Evolutionary conservation across 2,329 filamentous ascomycete species (phyloP).

Genomic region (Capronia americana): DNA sequence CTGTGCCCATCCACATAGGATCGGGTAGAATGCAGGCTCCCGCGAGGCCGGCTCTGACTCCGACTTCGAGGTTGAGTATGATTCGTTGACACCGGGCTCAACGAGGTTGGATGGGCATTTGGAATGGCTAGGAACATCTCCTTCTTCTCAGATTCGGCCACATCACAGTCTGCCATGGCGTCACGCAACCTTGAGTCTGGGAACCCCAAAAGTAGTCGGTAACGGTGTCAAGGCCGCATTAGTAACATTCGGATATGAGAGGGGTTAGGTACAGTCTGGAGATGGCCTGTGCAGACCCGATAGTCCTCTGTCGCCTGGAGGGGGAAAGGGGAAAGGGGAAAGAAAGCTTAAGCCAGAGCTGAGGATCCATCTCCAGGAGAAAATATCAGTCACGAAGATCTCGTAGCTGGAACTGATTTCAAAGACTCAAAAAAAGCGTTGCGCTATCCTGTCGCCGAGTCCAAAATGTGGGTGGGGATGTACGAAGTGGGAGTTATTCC

Average conservation of each 20-base stretch:
- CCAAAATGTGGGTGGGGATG: slow-evolving; percentile 10
- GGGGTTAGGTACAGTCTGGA: background rate
- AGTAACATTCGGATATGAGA: background rate
- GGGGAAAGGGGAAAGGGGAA: background rate
- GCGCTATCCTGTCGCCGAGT: slow-evolving; percentile 6
- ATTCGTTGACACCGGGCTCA: slow-evolving; percentile 32
- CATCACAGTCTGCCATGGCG: slow-evolving; percentile 12
- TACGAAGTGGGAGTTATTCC: slow-evolving; percentile 13
- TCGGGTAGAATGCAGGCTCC: slow-evolving; percentile 30
- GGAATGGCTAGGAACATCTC: slow-evolving; percentile 17
- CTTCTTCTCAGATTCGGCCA: slow-evolving; percentile 16
- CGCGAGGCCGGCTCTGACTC: slow-evolving; percentile 7
- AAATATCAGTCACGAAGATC: slow-evolving; percentile 3
- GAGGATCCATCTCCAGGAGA: slow-evolving; percentile 3
- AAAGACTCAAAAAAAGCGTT: slow-evolving; percentile 1
- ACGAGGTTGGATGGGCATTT: slow-evolving; percentile 6
- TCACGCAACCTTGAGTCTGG: background rate
- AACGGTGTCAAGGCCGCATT: background rate
- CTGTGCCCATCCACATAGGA: slow-evolving; percentile 40
- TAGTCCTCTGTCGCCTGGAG: background rate
- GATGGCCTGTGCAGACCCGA: background rate
- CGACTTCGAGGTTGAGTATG: slow-evolving; percentile 12
- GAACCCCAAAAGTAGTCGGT: background rate
- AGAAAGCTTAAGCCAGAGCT: slow-evolving; percentile 1
- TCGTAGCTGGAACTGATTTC: slow-evolving; percentile 14